A percentile compares a stretch with the other conserved stretches of the same genome.
Evolutionary conservation across 208 protist genomes (phyloP).

Genomic region (Leishmania braziliensis): DNA sequence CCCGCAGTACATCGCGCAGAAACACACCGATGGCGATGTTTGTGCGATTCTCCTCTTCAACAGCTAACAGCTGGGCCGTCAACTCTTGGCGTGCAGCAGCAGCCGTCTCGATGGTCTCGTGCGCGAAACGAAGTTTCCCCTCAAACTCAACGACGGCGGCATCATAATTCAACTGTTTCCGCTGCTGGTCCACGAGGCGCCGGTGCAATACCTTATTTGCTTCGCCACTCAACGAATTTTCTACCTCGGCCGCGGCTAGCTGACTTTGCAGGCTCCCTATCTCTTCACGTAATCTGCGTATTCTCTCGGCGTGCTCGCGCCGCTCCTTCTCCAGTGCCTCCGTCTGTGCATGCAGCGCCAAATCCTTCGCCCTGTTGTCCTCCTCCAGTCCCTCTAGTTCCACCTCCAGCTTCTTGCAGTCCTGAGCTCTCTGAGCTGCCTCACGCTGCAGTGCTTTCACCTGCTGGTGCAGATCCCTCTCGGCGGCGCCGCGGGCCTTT

Average conservation of each 20-base stretch:
- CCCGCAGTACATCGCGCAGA: slow-evolving; percentile 44
- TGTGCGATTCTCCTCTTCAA: slow-evolving; percentile 20
- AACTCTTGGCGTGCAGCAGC: background rate
- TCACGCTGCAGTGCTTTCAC: slow-evolving; percentile 9
- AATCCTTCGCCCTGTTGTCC: background rate
- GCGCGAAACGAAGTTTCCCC: no score
- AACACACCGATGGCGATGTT: slow-evolving; percentile 42
- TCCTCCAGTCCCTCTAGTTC: slow-evolving; percentile 10
- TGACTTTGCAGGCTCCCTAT: background rate
- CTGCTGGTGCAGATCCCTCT: slow-evolving; percentile 17
- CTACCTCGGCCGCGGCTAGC: background rate
- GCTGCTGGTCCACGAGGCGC: background rate
- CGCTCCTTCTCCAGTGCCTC: slow-evolving; percentile 2
- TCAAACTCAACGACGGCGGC: slow-evolving; percentile 9
- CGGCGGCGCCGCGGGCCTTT: slow-evolving; percentile 3
- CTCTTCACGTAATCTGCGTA: background rate
- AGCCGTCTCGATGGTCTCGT: background rate
- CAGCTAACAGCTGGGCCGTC: slow-evolving; percentile 12
- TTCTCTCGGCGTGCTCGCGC: background rate
- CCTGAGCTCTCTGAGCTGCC: slow-evolving; percentile 10
- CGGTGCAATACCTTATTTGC: background rate
- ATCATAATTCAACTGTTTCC: background rate
- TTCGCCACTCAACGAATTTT: background rate
- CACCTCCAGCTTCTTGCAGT: slow-evolving; percentile 15
- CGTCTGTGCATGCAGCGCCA: background rate